Evolutionary conservation across 345 rosid species (phyloP).

Genomic region (Salix brachista): DNA sequence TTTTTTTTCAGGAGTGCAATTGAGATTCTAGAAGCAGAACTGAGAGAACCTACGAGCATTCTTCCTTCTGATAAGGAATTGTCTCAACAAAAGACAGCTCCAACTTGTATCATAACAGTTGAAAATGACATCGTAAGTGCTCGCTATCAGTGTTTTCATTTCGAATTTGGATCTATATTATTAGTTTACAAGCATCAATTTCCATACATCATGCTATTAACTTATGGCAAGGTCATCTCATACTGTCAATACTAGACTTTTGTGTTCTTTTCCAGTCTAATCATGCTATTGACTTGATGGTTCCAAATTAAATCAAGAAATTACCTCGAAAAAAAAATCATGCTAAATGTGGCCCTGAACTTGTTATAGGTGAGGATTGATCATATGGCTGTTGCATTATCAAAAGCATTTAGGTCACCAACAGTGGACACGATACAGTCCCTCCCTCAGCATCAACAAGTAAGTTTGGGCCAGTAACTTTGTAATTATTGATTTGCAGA

Average conservation of each 20-base stretch:
- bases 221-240: background rate
- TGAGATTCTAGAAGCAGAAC: constrained; percentile 71
- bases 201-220: background rate
- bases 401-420: constrained; percentile 79
- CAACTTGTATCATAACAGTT: constrained; percentile 20
- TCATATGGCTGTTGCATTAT: constrained; percentile 79
- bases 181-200: background rate
- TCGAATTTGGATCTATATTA: background rate
- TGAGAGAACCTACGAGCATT: constrained; percentile 37
- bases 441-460: constrained; percentile 98
- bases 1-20: constrained; percentile 59
- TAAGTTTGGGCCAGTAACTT: constrained; percentile 23
- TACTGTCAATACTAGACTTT: too few relatives aligned
- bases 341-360: background rate
- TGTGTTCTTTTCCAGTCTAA: background rate
- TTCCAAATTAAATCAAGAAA: background rate
- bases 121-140: constrained; percentile 43
- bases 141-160: background rate
- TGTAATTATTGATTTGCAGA: background rate
- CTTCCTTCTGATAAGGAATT: constrained; percentile 17
- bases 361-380: constrained; percentile 63
- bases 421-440: constrained; percentile 76
- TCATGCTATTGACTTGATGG: too few relatives aligned
- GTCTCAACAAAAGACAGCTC: constrained; percentile 20
- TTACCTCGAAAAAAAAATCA: background rate